These are phyloP conservation scores for Platanthera zijinensis DNA, from an alignment of 106 monocot species.

Conservation along the genomic window DNA sequence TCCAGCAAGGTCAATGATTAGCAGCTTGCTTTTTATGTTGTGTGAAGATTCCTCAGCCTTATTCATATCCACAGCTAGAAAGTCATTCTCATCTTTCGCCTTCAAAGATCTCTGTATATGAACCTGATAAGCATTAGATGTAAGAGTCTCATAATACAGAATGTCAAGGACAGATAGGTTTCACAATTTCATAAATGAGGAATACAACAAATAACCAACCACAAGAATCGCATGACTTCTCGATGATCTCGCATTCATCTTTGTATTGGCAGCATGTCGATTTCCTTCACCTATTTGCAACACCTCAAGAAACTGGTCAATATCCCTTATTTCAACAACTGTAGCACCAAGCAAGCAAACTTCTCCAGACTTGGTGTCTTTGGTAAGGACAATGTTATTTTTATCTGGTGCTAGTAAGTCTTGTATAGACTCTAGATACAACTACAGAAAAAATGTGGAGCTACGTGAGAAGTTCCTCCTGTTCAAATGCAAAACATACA, in stretches of 20 bases:
- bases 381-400: constrained; percentile 2
- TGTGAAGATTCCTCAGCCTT: constrained; percentile 15
- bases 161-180: background rate
- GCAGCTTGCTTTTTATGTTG: constrained; percentile 39
- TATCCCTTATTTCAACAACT: constrained; percentile 5
- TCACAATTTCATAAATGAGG: background rate
- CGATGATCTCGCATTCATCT: constrained; percentile 8
- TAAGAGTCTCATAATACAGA: constrained; percentile 5
- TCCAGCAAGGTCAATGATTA: constrained; percentile 72
- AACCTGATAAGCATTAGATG: constrained; percentile 24
- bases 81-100: constrained; percentile 26
- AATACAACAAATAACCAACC: background rate
- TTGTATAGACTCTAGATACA: constrained; percentile 11
- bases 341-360: constrained; percentile 4
- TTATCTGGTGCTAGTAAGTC: constrained; percentile 8
- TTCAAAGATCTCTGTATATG: constrained; percentile 36
- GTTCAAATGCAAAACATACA: background rate
- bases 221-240: constrained; percentile 13
- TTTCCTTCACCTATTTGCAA: constrained; percentile 5
- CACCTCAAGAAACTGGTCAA: constrained; percentile 5
- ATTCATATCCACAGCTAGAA: constrained; percentile 5
- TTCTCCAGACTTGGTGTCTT: constrained; percentile 10
- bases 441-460: background rate
- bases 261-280: constrained; percentile 9
- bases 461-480: background rate